Evolutionary conservation across 1,284 basidiomycete genomes (phyloP), one percentile per base, ranked within the genome.

Genomic region (Ceratobasidium sp.): DNA sequence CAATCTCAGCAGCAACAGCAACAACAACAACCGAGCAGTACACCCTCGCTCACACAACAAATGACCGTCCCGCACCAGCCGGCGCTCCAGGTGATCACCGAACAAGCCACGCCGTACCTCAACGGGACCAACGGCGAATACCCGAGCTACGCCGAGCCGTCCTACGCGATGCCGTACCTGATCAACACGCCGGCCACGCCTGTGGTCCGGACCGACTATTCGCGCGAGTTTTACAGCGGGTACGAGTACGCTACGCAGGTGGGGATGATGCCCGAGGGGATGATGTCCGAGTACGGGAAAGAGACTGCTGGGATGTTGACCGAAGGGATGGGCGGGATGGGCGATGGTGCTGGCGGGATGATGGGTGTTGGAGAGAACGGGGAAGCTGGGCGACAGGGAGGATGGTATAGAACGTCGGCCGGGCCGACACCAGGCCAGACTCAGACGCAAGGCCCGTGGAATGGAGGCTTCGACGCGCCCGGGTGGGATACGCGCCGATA

Each of bases 401-500:
- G 28, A 40, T 70, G 68, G 68, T 62, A 73, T 46, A 62, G 70
- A 61, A 17, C 23, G 38, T 50, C 48, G 48, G 52, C 68, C 17
- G 68, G 44, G 70, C 56, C 56, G 57, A n/a, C 40, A 44, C 70
- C 48, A 28, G 42, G 3, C 4, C 70, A 73, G 28, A 28, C 62
- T 46, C 62, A 46, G 42, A n/a, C n/a, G n/a, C 33, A 42, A 9
- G 70, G 70, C 56, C 70, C 56, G 70, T 73, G 70, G 70, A 73
- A 73, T 73, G 70, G 42, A 57, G 44, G 42, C 42, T 73, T 73
- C 62, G 70, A 73, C 40, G 44, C 57, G 57, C 54, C 68, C 28
- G 40, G 38, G 57, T 73, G 70, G 70, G 70, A 38, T 48, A 38
- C 68, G 38, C 68, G 62, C 20, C 62, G 64, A 48, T 65, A 65